phyloP scores from a whole-genome alignment of 1,139 yeast species.

The Suhomyces choctaworum region DNA sequence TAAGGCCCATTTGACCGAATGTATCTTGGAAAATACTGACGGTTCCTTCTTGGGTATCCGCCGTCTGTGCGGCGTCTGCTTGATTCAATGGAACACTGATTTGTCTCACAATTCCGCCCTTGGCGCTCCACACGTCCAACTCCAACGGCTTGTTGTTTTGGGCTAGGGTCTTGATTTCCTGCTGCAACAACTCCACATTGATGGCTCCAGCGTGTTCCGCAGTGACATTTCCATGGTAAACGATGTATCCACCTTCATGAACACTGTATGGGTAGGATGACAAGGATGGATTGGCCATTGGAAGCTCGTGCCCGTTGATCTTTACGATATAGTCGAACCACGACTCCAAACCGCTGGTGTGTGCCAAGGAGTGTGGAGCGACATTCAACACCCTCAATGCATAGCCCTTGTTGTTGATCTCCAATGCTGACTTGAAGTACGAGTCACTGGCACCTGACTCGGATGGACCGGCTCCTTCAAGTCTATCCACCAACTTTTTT shows the following conservation, averaged over 20 bases:
- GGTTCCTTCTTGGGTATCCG: slow-evolving; percentile 10
- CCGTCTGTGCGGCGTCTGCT: slow-evolving; percentile 16
- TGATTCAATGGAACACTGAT: slow-evolving; percentile 46
- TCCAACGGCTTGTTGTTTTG: slow-evolving; percentile 41
- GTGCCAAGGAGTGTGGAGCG: slow-evolving; percentile 42
- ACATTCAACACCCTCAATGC: slow-evolving; percentile 45
- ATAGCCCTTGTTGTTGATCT: slow-evolving; percentile 43
- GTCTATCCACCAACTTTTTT: slow-evolving; percentile 72
- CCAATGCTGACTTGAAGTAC: slow-evolving; percentile 51
- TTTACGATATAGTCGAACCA: slow-evolving; percentile 86
- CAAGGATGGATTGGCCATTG: slow-evolving; percentile 44
- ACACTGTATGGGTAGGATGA: slow-evolving; percentile 35
- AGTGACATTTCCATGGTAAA: slow-evolving; percentile 38
- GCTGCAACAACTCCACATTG: slow-evolving; percentile 33
- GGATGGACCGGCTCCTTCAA: slow-evolving; percentile 50
- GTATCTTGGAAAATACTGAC: slow-evolving; percentile 21
- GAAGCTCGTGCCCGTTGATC: slow-evolving; percentile 73
- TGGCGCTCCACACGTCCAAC: slow-evolving; percentile 82
- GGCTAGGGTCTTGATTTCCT: slow-evolving; percentile 39
- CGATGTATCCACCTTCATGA: slow-evolving; percentile 46
- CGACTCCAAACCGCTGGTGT: slow-evolving; percentile 57
- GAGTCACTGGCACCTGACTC: slow-evolving; percentile 42
- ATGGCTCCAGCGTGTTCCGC: slow-evolving; percentile 41
- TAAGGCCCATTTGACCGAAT: slow-evolving; percentile 54
- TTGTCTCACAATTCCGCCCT: slow-evolving; percentile 71